phyloP scores from a whole-genome alignment of 768 basidiomycete species.

The Mycena polygramma region DNA sequence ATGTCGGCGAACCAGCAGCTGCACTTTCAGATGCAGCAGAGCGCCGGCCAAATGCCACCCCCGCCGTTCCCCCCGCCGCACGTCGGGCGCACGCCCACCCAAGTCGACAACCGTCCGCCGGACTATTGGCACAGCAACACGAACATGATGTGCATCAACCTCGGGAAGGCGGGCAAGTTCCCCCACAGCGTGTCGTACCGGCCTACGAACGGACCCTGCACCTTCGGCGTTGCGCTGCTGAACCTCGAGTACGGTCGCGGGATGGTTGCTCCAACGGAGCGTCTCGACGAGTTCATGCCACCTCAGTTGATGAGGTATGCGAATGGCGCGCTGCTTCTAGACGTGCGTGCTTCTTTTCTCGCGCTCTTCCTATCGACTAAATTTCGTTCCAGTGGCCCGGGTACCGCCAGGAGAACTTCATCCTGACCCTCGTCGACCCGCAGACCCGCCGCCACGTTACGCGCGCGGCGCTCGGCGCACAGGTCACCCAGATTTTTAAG shows the following conservation, averaged over 20 bases:
- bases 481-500: conserved; percentile 33
- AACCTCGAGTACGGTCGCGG: conserved; percentile 31
- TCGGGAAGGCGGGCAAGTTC: background rate
- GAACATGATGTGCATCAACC: conserved; percentile 26
- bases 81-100: conserved; percentile 21
- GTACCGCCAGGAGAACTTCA: conserved; percentile 23
- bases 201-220: conserved; percentile 31
- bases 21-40: background rate
- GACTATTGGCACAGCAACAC: conserved; percentile 36
- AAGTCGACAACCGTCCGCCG: conserved; percentile 26
- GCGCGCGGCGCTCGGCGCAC: conserved; percentile 28
- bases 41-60: conserved; percentile 15
- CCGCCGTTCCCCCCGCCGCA: background rate
- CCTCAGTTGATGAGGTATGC: conserved; percentile 6
- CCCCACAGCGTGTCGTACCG: conserved; percentile 30
- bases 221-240: conserved; percentile 29
- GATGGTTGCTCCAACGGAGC: background rate
- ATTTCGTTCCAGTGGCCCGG: conserved; percentile 31
- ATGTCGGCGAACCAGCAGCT: background rate
- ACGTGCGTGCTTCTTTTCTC: conserved; percentile 10
- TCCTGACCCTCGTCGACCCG: conserved; percentile 29
- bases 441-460: conserved; percentile 26
- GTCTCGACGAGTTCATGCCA: conserved; percentile 11
- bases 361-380: background rate
- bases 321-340: conserved; percentile 14